A percentile compares a stretch with the other conserved stretches of the same genome.
Conservation (phyloP, 1,284 basidiomycete species). For the Kwoniella shivajii region DNA sequence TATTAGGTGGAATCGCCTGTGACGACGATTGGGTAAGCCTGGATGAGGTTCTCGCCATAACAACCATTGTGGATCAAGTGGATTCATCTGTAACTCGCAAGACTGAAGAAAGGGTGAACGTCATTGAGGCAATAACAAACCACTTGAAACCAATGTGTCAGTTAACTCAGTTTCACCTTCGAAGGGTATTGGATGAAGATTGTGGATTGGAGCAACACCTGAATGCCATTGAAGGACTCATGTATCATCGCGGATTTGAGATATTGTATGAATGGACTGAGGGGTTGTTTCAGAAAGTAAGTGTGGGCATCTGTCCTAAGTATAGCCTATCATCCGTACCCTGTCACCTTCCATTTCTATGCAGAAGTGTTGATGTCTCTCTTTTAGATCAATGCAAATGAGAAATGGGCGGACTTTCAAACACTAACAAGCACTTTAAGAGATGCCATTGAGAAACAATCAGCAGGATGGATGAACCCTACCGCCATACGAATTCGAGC, state of each 20-base stretch:
- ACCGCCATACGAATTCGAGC: slow-evolving; percentile 72
- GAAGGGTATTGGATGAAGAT: slow-evolving; percentile 66
- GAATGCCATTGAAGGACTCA: slow-evolving; percentile 70
- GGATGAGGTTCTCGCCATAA: not conserved
- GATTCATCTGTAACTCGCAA: not conserved
- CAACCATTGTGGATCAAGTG: not conserved
- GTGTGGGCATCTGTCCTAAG: slow-evolving; percentile 13
- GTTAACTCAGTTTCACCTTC: slow-evolving; percentile 62
- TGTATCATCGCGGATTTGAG: slow-evolving; percentile 71
- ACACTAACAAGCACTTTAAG: slow-evolving; percentile 75
- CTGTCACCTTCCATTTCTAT: not conserved
- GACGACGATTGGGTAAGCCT: slow-evolving; percentile 38
- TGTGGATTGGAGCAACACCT: slow-evolving; percentile 72
- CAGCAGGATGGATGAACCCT: slow-evolving; percentile 65
- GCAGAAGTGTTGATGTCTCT: not conserved
- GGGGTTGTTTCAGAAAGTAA: slow-evolving; percentile 69
- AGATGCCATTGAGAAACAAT: slow-evolving; percentile 63
- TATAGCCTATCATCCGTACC: not conserved
- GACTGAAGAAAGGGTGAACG: not conserved
- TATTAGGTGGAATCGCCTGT: slow-evolving; percentile 39
- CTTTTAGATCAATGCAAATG: slow-evolving; percentile 52
- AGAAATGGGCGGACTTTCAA: slow-evolving; percentile 79
- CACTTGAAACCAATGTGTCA: slow-evolving; percentile 65
- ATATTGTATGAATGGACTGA: slow-evolving; percentile 68
- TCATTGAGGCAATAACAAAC: slow-evolving; percentile 59